A percentile compares a stretch with the other conserved stretches of the same genome.
Evolutionary conservation across 2,329 filamentous ascomycete genomes (phyloP).

Genomic region (Beauveria varroae): DNA sequence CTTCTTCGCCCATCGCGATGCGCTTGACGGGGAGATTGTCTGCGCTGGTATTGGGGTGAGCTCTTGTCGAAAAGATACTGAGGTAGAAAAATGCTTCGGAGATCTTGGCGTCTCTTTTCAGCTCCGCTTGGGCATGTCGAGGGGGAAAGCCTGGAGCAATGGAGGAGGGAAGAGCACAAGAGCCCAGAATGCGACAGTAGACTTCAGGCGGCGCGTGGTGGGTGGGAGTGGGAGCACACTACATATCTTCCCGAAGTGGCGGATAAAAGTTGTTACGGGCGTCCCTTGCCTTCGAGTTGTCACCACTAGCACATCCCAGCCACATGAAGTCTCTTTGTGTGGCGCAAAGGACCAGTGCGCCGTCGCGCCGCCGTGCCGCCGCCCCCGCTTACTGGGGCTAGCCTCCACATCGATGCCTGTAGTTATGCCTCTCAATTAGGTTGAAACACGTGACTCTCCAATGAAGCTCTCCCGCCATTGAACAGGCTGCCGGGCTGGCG

Average conservation of each 20-base stretch:
- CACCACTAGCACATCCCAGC: neutral
- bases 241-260: neutral
- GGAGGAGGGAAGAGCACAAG: neutral
- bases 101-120: neutral
- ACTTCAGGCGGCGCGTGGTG: constrained; percentile 4
- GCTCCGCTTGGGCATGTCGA: neutral
- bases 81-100: neutral
- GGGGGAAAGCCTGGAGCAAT: neutral
- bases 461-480: neutral
- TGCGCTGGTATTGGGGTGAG: neutral
- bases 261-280: constrained; percentile 9
- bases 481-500: constrained; percentile 11
- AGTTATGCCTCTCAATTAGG: neutral
- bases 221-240: neutral
- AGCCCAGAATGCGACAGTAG: constrained; percentile 3
- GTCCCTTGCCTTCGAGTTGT: neutral
- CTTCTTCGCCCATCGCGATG: constrained; percentile 29
- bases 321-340: neutral
- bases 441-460: neutral
- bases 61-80: neutral
- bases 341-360: no score
- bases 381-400: neutral
- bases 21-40: neutral
- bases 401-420: neutral
- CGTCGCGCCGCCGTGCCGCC: no score